Conservation (phyloP, 1,284 basidiomycete genomes). For the Apiotrichum mycotoxinovorans region DNA sequence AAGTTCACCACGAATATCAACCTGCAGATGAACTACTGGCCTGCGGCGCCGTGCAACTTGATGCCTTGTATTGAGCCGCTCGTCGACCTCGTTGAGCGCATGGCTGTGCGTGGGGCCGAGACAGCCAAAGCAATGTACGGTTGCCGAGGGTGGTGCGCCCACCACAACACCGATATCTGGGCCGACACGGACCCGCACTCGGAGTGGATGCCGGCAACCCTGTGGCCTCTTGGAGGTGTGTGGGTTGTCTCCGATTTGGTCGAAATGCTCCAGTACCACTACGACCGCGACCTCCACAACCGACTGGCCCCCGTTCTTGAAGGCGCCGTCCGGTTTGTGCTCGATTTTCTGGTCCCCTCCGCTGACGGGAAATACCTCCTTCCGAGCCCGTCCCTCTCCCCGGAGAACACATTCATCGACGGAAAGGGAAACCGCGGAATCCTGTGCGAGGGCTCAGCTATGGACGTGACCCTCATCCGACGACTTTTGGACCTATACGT, state of each 20-base stretch:
- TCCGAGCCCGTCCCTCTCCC: slow-evolving; percentile 9
- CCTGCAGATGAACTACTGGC: slow-evolving; percentile 21
- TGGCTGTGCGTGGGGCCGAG: slow-evolving; percentile 2
- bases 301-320: neutral
- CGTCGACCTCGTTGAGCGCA: slow-evolving; percentile 4
- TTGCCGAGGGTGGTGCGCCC: slow-evolving; percentile 10
- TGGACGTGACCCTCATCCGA: slow-evolving; percentile 12
- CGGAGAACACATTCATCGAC: slow-evolving; percentile 12
- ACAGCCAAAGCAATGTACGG: slow-evolving; percentile 12
- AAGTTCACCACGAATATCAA: slow-evolving; percentile 20
- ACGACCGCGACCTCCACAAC: neutral
- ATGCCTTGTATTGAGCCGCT: slow-evolving; percentile 1
- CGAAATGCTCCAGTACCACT: slow-evolving; percentile 1
- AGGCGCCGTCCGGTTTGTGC: slow-evolving; percentile 2
- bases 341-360: neutral
- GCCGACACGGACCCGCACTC: slow-evolving; percentile 1
- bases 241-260: slow-evolving; percentile 10
- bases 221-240: slow-evolving; percentile 12
- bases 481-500: neutral
- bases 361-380: neutral
- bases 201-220: neutral
- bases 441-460: slow-evolving; percentile 13
- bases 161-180: slow-evolving; percentile 17
- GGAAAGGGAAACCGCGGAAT: neutral
- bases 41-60: slow-evolving; percentile 1